phyloP scores from a whole-genome alignment of 176 grass and related monocot species.

The Oryza australiensis region DNA sequence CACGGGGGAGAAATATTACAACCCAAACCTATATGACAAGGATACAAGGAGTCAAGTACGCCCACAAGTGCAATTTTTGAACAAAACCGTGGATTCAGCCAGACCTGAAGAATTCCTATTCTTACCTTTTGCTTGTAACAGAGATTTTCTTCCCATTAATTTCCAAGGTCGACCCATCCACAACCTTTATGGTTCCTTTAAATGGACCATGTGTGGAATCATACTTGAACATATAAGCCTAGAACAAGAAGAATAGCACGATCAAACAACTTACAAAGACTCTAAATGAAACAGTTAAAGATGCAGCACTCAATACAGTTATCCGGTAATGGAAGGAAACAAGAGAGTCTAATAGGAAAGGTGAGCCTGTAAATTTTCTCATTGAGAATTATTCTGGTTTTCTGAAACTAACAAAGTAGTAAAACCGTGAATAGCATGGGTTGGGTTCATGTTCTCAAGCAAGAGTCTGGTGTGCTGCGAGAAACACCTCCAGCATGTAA shows the following conservation, averaged over 20 bases:
- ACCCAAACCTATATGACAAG: not conserved
- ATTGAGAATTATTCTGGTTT: not conserved
- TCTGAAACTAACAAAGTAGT: not conserved
- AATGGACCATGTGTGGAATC: conserved; percentile 78
- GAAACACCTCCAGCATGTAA: conserved; percentile 3
- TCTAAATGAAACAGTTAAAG: not conserved
- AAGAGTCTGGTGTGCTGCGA: not conserved
- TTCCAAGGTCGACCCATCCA: conserved; percentile 68
- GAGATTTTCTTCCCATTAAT: conserved; percentile 83
- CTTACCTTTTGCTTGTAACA: conserved; percentile 80
- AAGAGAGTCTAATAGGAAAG: not conserved
- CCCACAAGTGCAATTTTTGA: not conserved
- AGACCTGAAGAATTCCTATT: conserved; percentile 26
- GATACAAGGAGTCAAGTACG: conserved; percentile 6
- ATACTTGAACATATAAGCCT: conserved; percentile 95
- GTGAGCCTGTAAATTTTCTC: not conserved
- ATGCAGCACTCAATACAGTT: not conserved
- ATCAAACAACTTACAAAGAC: not conserved
- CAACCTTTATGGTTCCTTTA: conserved; percentile 71
- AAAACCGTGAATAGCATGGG: not conserved
- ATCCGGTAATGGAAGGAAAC: conserved; percentile 1
- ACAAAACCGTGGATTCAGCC: not conserved
- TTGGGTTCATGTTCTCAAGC: not conserved
- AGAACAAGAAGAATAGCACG: conserved; percentile 27
- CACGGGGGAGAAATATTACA: not conserved